Evolutionary conservation across 2,329 filamentous ascomycete species (phyloP), one percentile per base, ranked within the genome.

Genomic region (Chaetomium sp.): DNA sequence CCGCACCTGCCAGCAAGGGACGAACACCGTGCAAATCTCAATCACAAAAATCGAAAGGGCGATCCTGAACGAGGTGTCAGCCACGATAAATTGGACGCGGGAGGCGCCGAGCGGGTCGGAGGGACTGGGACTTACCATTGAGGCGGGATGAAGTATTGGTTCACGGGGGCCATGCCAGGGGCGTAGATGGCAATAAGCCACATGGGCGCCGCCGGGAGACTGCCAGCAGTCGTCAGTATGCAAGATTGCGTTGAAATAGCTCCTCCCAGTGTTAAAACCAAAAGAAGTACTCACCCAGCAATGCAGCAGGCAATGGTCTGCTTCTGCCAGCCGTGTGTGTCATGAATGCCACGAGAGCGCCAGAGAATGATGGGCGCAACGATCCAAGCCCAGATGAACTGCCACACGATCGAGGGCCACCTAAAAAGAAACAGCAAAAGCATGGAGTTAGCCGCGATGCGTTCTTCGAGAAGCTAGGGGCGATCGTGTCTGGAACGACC

Each of bases 281-380:
- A 27, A 27, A 27, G 3, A 27, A 27, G 19, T 5, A 38, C 44
- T 56, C 64, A 78, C 75, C 72, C 73, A 37, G 75, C 71, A 49
- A 78, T 61, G 59, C 72, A 74, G 67, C 76, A 79, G 3, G 69
- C 71, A 42, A 82, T 79, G 36, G 84, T 87, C 66, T 87, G 84
- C 5, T 79, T 65, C 9, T 83, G 75, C 85, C 85, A 88, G 54
- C 83, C 80, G 62, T 86, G 81, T 6, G 82, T 84, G 64, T 88
- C 85, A 35, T 75, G 75, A 61, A 88, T 81, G 27, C 75, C 71
- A 6, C 83, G 76, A 40, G 84, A 78, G 61, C 79, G 76, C 76
- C 79, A 86, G 4, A 87, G 75, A 59, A 86, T 74, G 62, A 79
- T 73, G 19, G 84, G 82, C 3, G 83, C 82, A 56, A 82, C 76